Evolutionary conservation across 331 rosid genomes (phyloP).

Genomic region (Spiraea crenata): DNA sequence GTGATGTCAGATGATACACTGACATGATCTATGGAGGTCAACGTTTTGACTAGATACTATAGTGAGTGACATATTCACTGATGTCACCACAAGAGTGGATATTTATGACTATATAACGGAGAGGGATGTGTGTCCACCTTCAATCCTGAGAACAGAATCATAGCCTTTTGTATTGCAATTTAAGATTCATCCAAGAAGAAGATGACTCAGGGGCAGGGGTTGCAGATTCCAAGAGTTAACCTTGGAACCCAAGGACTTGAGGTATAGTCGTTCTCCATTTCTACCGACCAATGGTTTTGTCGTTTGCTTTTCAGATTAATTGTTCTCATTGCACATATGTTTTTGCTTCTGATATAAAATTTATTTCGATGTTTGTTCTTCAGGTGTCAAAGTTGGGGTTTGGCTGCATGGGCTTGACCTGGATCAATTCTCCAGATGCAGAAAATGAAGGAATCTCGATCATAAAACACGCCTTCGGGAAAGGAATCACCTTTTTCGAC

Average conservation of each 20-base stretch:
- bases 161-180: no score
- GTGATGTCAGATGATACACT: no score
- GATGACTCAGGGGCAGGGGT: not conserved
- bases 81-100: no score
- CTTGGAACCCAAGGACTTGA: slow-evolving; percentile 25
- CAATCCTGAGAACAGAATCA: no score
- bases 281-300: no score
- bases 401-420: slow-evolving; percentile 36
- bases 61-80: no score
- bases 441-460: slow-evolving; percentile 51
- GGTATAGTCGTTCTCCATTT: not conserved
- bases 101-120: no score
- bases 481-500: slow-evolving; percentile 65
- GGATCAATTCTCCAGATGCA: slow-evolving; percentile 47
- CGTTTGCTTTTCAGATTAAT: not conserved
- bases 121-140: no score
- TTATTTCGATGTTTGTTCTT: not conserved
- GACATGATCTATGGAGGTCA: no score
- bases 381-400: slow-evolving; percentile 38
- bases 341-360: not conserved
- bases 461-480: slow-evolving; percentile 40
- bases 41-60: no score
- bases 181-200: not conserved
- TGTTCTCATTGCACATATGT: no score
- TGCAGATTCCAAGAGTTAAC: slow-evolving; percentile 22